A percentile compares a stretch with the other conserved stretches of the same genome.
These are phyloP conservation scores for Colletotrichum destructivum DNA, from an alignment of 2,329 filamentous ascomycete genomes.

Conservation along the genomic window DNA sequence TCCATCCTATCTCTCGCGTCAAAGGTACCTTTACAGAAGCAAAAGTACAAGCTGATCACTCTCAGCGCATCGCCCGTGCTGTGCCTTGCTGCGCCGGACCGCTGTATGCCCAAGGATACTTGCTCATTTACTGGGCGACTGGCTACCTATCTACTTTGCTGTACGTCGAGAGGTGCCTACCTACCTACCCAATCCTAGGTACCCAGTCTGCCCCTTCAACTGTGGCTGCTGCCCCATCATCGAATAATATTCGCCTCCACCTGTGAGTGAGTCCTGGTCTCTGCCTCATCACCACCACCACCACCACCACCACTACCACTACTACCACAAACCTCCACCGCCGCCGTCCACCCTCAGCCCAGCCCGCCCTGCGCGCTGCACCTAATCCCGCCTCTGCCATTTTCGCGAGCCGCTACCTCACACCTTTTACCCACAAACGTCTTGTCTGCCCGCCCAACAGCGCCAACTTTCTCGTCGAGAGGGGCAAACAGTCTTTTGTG, in stretches of 20 bases:
- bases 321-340: no score
- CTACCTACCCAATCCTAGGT: neutral
- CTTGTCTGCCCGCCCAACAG: constrained; percentile 6
- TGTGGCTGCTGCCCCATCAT: constrained; percentile 40
- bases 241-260: constrained; percentile 42
- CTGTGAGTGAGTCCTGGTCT: constrained; percentile 37
- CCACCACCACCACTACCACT: neutral
- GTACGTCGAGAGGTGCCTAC: no score
- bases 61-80: neutral
- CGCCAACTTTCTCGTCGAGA: constrained; percentile 25
- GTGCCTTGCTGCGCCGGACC: neutral
- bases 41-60: neutral
- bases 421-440: constrained; percentile 33
- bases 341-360: neutral
- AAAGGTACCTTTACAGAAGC: neutral
- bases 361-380: constrained; percentile 39
- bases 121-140: no score
- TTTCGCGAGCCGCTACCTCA: constrained; percentile 36
- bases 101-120: neutral
- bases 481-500: constrained; percentile 12
- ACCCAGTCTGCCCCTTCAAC: constrained; percentile 24
- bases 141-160: no score
- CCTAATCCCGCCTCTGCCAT: constrained; percentile 32
- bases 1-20: neutral
- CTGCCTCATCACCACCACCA: constrained; percentile 36